Evolutionary conservation across 2,329 filamentous ascomycete species (phyloP), one percentile per base, ranked within the genome.

Genomic region (Curvularia hawaiiensis): DNA sequence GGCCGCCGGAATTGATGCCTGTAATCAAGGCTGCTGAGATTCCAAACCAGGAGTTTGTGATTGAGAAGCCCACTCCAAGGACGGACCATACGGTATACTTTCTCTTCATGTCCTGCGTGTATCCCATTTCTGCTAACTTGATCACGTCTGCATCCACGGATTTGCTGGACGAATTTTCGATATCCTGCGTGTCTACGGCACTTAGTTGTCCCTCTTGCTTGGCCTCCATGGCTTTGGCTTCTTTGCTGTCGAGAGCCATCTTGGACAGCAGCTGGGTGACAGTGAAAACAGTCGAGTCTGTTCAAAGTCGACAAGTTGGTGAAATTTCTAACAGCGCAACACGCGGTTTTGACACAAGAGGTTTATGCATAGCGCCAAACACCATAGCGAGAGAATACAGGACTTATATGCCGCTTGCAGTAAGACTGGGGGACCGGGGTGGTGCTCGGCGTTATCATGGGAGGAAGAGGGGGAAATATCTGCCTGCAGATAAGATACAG

Each of bases 41-140:
- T 49, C 79, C 81, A 58, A 81, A 82, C 81, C 80, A 83, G 1
- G 79, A 81, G 59, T 83, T 83, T 28, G 80, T 82, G 53, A 83
- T 76, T 9, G 78, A 81, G 64, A 82, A 83, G 10, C 80, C 80
- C 12, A 82, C 79, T n/a, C 79, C 81, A 3, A 83, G 73, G 38
- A 83, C 74, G 0, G 79, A 81, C 63, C 79, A 73, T n/a, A 82
- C 74, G 33, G 76, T 79, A 69, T 80, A 82, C 56, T 83, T 82
- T 39, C 80, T 76, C 54, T 69, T 72, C 73, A 81, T 75, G 52
- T 80, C 79, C 61, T 82, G 80, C 2, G 71, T 74, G 61, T 82
- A 82, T 18, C 81, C 81, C 79, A 83, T 80, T 49, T 77, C 73
- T 1, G 78, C 79, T 30, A 82, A 69, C 63, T 79, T 79, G 39